A percentile compares a stretch with the other conserved stretches of the same genome.
Conservation (phyloP, 2,329 filamentous ascomycete species). For the Balansia obtecta region DNA sequence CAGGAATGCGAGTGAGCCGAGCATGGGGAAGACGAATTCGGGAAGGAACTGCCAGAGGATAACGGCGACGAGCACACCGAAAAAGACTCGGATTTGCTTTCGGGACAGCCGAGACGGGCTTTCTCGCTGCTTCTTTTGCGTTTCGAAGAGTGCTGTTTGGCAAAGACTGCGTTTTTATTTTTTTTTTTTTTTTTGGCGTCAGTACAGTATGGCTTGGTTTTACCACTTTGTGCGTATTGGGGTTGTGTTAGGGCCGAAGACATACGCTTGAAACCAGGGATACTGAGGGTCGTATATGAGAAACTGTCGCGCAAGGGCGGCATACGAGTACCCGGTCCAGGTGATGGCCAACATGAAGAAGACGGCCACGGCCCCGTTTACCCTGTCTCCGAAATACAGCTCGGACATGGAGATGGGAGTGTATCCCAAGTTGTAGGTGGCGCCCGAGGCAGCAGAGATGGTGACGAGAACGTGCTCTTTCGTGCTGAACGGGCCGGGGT, state of each 20-base stretch:
- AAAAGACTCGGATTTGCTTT: constrained; percentile 46
- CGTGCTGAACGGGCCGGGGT: constrained; percentile 42
- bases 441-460: constrained; percentile 39
- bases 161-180: constrained; percentile 23
- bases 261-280: constrained; percentile 27
- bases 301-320: constrained; percentile 43
- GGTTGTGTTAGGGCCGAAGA: background rate
- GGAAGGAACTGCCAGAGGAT: constrained; percentile 51
- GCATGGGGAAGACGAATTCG: constrained; percentile 47
- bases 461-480: constrained; percentile 47
- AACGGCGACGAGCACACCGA: constrained; percentile 36
- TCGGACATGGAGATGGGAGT: constrained; percentile 40
- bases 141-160: constrained; percentile 47
- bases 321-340: constrained; percentile 46
- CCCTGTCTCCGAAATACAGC: constrained; percentile 40
- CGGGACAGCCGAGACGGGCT: constrained; percentile 34
- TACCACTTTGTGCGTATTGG: too few relatives aligned
- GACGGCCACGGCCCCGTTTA: constrained; percentile 40
- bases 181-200: too few relatives aligned
- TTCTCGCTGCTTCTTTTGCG: constrained; percentile 38
- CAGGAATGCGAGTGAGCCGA: constrained; percentile 46
- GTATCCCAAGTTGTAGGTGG: constrained; percentile 38
- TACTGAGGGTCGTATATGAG: constrained; percentile 42
- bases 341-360: constrained; percentile 49
- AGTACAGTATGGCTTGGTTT: background rate